Percentiles rank a stretch among this genome's conserved stretches.
Conservation (phyloP, 352 stramenopile species). For the Phytopythium boreale region DNA sequence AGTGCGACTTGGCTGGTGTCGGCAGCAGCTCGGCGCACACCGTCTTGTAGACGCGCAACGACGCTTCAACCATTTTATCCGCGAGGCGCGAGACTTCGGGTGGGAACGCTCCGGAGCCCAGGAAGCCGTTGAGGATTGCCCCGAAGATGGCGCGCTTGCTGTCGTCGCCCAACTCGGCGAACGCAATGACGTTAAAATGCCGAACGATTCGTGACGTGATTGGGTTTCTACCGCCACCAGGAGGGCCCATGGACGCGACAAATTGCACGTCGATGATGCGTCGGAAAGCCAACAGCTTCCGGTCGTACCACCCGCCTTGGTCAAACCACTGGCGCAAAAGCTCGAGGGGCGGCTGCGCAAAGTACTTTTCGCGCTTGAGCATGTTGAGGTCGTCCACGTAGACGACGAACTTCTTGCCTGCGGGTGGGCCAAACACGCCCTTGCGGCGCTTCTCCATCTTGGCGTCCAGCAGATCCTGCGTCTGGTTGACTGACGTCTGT, state of each 20-base stretch:
- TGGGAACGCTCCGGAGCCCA: slow-evolving; percentile 41
- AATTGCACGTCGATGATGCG: slow-evolving; percentile 91
- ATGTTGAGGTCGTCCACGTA: slow-evolving; percentile 96
- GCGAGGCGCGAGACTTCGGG: slow-evolving; percentile 61
- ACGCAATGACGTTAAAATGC: slow-evolving; percentile 86
- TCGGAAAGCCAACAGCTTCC: slow-evolving; percentile 90
- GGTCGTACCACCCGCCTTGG: slow-evolving; percentile 94
- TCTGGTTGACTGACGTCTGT: slow-evolving; percentile 92
- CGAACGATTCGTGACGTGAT: slow-evolving; percentile 79
- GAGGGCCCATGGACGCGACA: slow-evolving; percentile 80
- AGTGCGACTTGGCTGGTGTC: slow-evolving; percentile 83
- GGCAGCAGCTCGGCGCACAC: slow-evolving; percentile 78
- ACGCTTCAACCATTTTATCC: slow-evolving; percentile 59
- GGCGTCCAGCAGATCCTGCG: slow-evolving; percentile 91
- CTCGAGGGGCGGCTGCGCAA: slow-evolving; percentile 94
- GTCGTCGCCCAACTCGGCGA: slow-evolving; percentile 81
- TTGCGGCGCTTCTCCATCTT: slow-evolving; percentile 94
- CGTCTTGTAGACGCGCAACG: slow-evolving; percentile 83
- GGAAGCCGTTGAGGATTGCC: slow-evolving; percentile 76
- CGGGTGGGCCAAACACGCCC: slow-evolving; percentile 89
- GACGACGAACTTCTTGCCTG: slow-evolving; percentile 91
- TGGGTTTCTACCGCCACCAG: slow-evolving; percentile 71
- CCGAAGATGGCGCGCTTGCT: slow-evolving; percentile 84
- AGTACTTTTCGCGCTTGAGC: slow-evolving; percentile 93
- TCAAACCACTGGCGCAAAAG: slow-evolving; percentile 94